Evolutionary conservation across 2,329 filamentous ascomycete genomes (phyloP), one percentile per base, ranked within the genome.

Genomic region (Arthroderma sp.): DNA sequence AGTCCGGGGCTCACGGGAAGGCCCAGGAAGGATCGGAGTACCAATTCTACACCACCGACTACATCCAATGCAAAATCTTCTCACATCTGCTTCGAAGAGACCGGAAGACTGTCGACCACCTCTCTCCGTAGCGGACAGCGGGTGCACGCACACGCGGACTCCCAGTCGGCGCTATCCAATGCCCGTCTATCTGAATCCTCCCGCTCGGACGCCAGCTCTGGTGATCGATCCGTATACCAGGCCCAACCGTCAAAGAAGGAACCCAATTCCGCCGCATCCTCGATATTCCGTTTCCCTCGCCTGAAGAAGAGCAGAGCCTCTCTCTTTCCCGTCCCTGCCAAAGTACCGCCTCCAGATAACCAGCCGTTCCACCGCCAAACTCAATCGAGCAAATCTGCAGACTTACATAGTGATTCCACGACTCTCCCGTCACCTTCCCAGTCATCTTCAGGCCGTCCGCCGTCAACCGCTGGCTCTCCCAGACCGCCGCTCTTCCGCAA

Each of bases 271-370:
- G 80, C 81, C 4, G 84, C 81, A 37, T 86, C 80, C 21, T 85
- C 85, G 25, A 88, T 95, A 68, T 95, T 96, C 69, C 84, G 84
- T 58, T 77, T 97, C 61, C 82, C 85, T 35, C 85, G 89, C 55
- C 80, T 89, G 61, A 87, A 83, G 66, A 86, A 84, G 65, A 89
- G 86, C 66, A 83, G 86, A 59, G 84, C 82, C 28, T 81, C 88
- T 2, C 75, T 97, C 37, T 97, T 97, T 66, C 91, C 91, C 58
- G 77, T 97, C n/a, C 90, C 89, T 41, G 84, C 91, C 61, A 90
- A 86, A 70, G 79, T 82, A 61, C 69, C 74, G 35, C 71, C 72
- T 19, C 71, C 77, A 23, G 72, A 81, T 63, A 28, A 44, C 59
- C 39, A 60, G n/a, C 61, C 62, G 8, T 58, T 55, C 39, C 63